Conservation (phyloP, 176 grass and related monocot species). For the Leersia perrieri region DNA sequence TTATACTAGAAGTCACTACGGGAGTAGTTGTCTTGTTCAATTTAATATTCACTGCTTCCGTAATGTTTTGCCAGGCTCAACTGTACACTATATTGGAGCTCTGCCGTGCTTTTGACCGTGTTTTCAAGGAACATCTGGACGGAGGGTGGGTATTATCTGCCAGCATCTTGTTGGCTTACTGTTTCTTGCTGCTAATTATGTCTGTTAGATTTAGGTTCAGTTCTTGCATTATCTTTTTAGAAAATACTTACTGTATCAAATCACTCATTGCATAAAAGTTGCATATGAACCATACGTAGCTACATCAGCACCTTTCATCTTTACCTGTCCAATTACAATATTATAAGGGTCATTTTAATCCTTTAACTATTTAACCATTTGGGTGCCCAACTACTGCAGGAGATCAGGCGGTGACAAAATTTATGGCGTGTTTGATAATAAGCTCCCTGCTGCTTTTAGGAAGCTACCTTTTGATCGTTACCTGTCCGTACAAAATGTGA, state of each 20-base stretch:
- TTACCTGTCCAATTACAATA: neutral
- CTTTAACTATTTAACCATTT: slow-evolving; percentile 26
- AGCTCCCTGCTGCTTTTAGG: slow-evolving; percentile 54
- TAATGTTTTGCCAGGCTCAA: slow-evolving; percentile 46
- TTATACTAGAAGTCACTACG: neutral
- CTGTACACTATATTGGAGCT: slow-evolving; percentile 72
- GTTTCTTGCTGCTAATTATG: neutral
- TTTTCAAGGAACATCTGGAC: slow-evolving; percentile 85
- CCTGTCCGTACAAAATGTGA: slow-evolving; percentile 67
- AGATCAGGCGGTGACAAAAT: slow-evolving; percentile 67
- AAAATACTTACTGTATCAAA: neutral
- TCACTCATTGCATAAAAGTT: neutral
- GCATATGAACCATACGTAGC: neutral
- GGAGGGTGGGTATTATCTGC: slow-evolving; percentile 49
- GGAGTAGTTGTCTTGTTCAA: neutral
- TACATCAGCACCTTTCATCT: neutral
- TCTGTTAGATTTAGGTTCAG: neutral
- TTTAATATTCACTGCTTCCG: neutral
- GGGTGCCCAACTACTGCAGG: slow-evolving; percentile 32
- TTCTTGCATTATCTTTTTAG: neutral
- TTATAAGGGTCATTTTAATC: neutral
- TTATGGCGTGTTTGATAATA: slow-evolving; percentile 62
- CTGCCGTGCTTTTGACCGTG: slow-evolving; percentile 62
- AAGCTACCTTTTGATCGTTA: slow-evolving; percentile 64
- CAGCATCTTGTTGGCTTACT: neutral